Evolutionary conservation across 2,329 filamentous ascomycete species (phyloP), one percentile per base, ranked within the genome.

Genomic region (Coniochaeta pulveracea): DNA sequence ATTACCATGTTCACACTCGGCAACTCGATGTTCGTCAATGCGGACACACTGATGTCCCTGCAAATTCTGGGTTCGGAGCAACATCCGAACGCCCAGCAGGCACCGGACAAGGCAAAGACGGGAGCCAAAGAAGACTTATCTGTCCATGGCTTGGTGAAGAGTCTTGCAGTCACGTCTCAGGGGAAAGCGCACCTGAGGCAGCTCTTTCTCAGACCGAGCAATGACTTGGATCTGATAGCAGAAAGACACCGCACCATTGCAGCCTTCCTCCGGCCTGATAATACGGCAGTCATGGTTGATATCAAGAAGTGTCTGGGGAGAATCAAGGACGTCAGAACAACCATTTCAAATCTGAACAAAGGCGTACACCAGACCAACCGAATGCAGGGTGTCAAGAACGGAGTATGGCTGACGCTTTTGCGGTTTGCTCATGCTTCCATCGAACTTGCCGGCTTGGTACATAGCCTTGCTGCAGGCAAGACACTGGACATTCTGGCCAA

Each of bases 51-150:
- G 26, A 57, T 74, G 10, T 86, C 86, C 2, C 67, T 98, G 7
- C 89, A 95, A 46, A 84, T 98, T 18, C 65, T 94, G 17, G 79
- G 81, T 35, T 76, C 80, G 2, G 88, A 95, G 51, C 73, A 73
- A 9, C 85, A 93, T 52, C 88, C 85, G 4, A 86, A 85, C 47
- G 77, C 72, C 30, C 81, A 89, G 40, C 79, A 81, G 56, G 82
- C 81, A 0, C 73, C 76, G 3, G 70, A 66, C 6, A 71, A 63
- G 41, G 64, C 65, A 19, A 67, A 63, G 17, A 74, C 69, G 2
- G 77, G 72, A 14, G 69, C 72, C 1, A 94, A 89, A 52, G 86
- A 93, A 57, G 81, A 76, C 11, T 64, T 91, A 2, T 96, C 85
- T 0, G 60, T 94, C 1, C 94, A 82, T 51, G 88, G 84, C 0